These are phyloP conservation scores for Penicillium samsonianum DNA, from an alignment of 495 filamentous ascomycete species.

Conservation along the genomic window DNA sequence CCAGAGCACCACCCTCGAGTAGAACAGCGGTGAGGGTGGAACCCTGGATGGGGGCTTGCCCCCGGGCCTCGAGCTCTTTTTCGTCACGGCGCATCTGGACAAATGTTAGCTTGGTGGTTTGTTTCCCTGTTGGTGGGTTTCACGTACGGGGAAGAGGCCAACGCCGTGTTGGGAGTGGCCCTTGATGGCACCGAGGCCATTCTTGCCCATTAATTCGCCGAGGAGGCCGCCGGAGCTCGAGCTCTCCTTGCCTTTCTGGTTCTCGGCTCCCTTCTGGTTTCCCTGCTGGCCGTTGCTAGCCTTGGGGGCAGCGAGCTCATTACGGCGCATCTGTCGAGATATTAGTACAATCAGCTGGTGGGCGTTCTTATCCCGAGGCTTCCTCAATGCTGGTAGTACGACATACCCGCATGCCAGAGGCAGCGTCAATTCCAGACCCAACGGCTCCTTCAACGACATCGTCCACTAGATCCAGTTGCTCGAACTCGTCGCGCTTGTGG, in stretches of 20 bases:
- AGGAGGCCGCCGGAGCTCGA: conserved; percentile 16
- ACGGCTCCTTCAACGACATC: conserved; percentile 9
- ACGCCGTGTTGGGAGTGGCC: conserved; percentile 27
- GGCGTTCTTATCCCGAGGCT: too few relatives aligned
- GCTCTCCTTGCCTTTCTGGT: background rate
- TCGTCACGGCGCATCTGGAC: conserved; percentile 26
- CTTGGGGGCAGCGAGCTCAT: conserved; percentile 1
- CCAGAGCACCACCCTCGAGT: conserved; percentile 20
- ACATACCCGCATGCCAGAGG: conserved; percentile 7
- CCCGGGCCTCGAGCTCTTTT: conserved; percentile 15
- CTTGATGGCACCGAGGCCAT: conserved; percentile 23
- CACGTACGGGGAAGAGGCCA: conserved; percentile 27
- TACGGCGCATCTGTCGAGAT: conserved; percentile 1
- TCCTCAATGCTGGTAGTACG: too few relatives aligned
- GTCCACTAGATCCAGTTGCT: background rate
- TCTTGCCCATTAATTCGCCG: conserved; percentile 13
- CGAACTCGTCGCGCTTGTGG: conserved; percentile 3
- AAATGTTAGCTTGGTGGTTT: conserved; percentile 6
- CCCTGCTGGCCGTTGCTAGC: background rate
- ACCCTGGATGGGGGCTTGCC: conserved; percentile 26
- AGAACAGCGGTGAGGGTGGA: conserved; percentile 24
- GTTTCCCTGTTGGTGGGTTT: background rate
- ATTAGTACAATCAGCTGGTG: background rate
- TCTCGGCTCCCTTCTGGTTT: background rate
- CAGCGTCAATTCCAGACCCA: background rate